Evolutionary conservation across 2,329 filamentous ascomycete genomes (phyloP).

Genomic region (Trichoderma sp.): DNA sequence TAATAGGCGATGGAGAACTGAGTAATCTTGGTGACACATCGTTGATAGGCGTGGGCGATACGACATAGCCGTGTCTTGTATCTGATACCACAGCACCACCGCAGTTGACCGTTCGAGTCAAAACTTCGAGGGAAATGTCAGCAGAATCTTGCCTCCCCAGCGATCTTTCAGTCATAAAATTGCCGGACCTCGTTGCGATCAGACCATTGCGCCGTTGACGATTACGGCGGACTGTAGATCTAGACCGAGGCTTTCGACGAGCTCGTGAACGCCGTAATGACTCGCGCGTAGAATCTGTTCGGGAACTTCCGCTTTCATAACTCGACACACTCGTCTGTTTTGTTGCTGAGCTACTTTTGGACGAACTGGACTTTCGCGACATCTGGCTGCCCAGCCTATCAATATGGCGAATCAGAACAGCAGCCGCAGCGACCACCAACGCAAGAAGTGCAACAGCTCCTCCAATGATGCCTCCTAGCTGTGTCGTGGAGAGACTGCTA

Average conservation of each 20-base stretch:
- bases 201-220: neutral
- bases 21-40: slow-evolving; percentile 20
- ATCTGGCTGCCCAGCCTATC: slow-evolving; percentile 45
- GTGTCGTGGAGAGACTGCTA: slow-evolving; percentile 38
- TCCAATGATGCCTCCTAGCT: slow-evolving; percentile 54
- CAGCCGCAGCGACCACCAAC: slow-evolving; percentile 46
- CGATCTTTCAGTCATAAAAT: neutral
- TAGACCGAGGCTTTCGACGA: slow-evolving; percentile 1
- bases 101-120: neutral
- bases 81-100: neutral
- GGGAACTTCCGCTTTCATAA: neutral
- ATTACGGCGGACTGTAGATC: neutral
- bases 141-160: neutral
- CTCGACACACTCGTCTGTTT: neutral
- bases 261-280: neutral
- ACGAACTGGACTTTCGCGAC: slow-evolving; percentile 31
- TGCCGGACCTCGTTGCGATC: neutral
- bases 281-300: neutral
- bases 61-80: neutral
- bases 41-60: neutral
- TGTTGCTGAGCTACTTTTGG: slow-evolving; percentile 22
- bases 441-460: slow-evolving; percentile 50
- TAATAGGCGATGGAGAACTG: slow-evolving; percentile 27
- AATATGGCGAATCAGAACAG: slow-evolving; percentile 50
- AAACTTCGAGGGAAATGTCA: neutral